These are phyloP conservation scores for Leucocoprinus sp. DNA, from an alignment of 768 basidiomycete species.

Conservation along the genomic window DNA sequence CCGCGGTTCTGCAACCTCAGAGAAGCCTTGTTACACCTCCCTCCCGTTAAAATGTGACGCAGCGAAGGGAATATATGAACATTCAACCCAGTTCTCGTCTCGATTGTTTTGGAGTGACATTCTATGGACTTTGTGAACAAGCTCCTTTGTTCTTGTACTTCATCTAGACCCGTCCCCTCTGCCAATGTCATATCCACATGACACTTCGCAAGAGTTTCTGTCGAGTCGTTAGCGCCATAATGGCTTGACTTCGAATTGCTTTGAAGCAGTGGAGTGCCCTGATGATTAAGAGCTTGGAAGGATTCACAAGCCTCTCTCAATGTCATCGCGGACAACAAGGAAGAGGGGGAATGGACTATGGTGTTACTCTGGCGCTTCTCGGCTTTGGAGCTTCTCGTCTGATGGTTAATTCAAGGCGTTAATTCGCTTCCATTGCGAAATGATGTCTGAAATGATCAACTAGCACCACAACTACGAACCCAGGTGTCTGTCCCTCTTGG, in stretches of 20 bases:
- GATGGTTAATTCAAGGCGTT: no score
- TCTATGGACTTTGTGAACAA: neutral
- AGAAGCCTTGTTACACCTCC: conserved; percentile 11
- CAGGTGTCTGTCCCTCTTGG: no score
- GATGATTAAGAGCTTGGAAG: neutral
- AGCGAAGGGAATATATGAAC: neutral
- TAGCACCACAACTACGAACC: no score
- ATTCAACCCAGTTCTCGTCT: neutral
- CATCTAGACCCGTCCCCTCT: neutral
- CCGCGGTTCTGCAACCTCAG: conserved; percentile 48
- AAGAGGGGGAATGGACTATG: neutral
- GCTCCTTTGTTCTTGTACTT: neutral
- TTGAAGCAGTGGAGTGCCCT: neutral
- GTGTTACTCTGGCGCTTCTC: neutral
- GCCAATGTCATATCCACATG: neutral
- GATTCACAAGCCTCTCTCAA: neutral
- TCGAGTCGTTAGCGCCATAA: neutral
- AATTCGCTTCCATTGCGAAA: no score
- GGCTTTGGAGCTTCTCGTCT: neutral
- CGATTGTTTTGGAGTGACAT: no score
- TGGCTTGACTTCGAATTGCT: neutral
- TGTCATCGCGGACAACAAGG: neutral
- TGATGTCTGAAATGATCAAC: no score
- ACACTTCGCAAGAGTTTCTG: neutral
- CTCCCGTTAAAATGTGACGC: neutral